These are phyloP conservation scores for Ganoderma meredithae DNA, from an alignment of 1,284 basidiomycete genomes.

Conservation along the genomic window DNA sequence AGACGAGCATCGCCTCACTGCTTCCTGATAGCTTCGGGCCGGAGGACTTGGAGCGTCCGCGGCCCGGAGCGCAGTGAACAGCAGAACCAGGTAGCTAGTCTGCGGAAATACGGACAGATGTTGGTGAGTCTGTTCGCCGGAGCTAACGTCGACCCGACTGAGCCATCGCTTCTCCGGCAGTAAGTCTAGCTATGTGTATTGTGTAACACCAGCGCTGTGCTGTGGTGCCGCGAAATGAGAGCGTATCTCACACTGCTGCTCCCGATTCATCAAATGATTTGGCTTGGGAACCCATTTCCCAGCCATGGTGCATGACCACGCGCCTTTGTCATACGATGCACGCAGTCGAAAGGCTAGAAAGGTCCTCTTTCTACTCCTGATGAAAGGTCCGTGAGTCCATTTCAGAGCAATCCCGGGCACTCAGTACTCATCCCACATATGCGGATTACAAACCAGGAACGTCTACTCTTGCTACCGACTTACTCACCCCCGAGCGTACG, in stretches of 20 bases:
- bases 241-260: too few species aligned
- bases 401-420: neutral
- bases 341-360: neutral
- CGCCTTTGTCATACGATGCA: too few species aligned
- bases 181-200: neutral
- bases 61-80: constrained; percentile 26
- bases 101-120: neutral
- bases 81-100: neutral
- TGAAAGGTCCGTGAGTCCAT: neutral
- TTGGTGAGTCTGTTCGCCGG: neutral
- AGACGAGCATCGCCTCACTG: constrained; percentile 78
- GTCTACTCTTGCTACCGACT: neutral
- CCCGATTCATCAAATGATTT: neutral
- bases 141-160: neutral
- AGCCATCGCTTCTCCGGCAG: neutral
- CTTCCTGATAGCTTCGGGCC: constrained; percentile 92
- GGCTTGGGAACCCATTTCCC: neutral
- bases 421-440: neutral
- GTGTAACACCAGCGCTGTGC: neutral
- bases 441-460: neutral
- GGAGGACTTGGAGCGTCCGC: constrained; percentile 68
- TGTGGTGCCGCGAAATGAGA: neutral
- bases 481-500: neutral
- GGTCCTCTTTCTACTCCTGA: neutral
- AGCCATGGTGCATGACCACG: too few species aligned